phyloP scores from a whole-genome alignment of 2,329 filamentous ascomycete genomes.

The Verticillium zaregamsianum region DNA sequence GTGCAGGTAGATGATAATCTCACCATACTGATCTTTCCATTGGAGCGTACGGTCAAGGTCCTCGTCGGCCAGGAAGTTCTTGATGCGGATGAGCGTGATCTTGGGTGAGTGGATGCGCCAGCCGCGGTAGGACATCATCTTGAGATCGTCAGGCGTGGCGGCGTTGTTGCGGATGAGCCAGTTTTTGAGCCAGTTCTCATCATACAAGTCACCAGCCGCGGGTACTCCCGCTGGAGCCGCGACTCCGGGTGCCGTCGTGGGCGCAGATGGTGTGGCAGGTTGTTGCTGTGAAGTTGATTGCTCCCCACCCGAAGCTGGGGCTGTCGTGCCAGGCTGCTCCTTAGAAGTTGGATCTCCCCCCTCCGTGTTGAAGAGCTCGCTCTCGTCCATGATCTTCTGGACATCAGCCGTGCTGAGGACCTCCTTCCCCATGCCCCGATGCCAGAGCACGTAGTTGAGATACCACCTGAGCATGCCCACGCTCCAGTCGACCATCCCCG shows the following conservation, averaged over 20 bases:
- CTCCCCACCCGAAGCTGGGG: too few relatives aligned
- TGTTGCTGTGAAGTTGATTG: background rate
- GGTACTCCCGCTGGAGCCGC: background rate
- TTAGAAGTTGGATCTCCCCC: background rate
- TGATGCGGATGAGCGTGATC: constrained; percentile 25
- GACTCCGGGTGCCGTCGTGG: background rate
- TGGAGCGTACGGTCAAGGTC: constrained; percentile 36
- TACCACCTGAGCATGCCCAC: background rate
- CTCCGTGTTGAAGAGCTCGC: background rate
- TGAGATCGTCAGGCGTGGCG: constrained; percentile 5
- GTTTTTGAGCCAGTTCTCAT: constrained; percentile 10
- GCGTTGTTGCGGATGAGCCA: constrained; percentile 7
- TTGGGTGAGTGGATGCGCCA: constrained; percentile 28
- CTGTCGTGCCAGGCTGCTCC: too few relatives aligned
- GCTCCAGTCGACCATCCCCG: background rate
- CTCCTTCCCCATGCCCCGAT: background rate
- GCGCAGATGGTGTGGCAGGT: background rate
- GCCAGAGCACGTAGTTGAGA: background rate
- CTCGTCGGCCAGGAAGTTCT: constrained; percentile 45
- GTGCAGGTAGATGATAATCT: constrained; percentile 33
- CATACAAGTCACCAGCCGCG: background rate
- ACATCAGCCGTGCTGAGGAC: background rate
- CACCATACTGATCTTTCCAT: constrained; percentile 33
- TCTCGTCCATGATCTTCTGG: background rate
- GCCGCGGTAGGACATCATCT: constrained; percentile 23